Evolutionary conservation across 2,329 filamentous ascomycete species (phyloP), one percentile per base, ranked within the genome.

Genomic region (Epichloe sp.): DNA sequence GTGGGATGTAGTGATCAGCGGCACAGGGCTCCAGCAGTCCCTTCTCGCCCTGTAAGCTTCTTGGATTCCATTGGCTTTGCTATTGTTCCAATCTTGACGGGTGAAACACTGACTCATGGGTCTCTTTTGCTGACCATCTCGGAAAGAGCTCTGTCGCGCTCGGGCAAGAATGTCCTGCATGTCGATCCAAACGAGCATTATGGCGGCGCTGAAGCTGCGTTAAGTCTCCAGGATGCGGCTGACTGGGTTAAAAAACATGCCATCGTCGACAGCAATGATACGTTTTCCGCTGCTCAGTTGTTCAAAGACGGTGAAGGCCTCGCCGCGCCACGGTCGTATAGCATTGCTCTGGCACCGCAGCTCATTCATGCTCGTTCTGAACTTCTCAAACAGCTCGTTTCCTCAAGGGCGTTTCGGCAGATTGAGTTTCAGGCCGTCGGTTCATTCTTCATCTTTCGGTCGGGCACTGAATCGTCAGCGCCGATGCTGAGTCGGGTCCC

Each of bases 351-450:
- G 10, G 85, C 88, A 19, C 90, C 93, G 6, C 86, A 94, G 61
- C 73, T 96, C 55, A 82, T 97, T 49, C 93, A 96, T 67, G 80
- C 87, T 10, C 83, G 84, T 50, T 95, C 90, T 2, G 75, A 79
- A 57, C 76, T 97, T 36, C 73, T 97, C 5, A 79, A 82, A 8
- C 78, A 83, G 60, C 79, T 97, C 15, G 87, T 97, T n/a, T 88
- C 89, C 2, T 95, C 91, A 6, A 85, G 83, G 58, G 85, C 89
- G 12, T 91, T 91, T 62, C 80, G 84, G 21, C 90, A 96, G 69
- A 78, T 98, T 45, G 91, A 97, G 63, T 97, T 97, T 59, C 79
- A 93, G 55, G 88, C 91, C 31, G 87, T 97, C 26, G 91, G 91
- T 26, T 91, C 86, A 52, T 97, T 91, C 80, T 96, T 86, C 77